These are phyloP conservation scores for Dryadomyces quercus-mongolicae DNA, from an alignment of 2,329 filamentous ascomycete genomes.

Conservation along the genomic window DNA sequence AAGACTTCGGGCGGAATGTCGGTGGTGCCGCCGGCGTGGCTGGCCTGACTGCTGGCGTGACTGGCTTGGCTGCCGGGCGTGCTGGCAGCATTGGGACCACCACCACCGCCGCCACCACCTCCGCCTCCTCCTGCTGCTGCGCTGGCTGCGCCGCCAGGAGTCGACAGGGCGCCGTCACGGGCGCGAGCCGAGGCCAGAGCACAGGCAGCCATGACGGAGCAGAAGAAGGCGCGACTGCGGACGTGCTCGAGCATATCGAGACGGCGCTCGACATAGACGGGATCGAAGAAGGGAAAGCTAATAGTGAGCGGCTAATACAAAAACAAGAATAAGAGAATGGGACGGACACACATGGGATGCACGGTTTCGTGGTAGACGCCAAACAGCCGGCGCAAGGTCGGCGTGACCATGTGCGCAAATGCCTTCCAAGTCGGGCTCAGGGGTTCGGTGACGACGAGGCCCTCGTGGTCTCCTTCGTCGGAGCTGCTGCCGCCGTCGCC, in stretches of 20 bases:
- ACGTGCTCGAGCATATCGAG: constrained; percentile 13
- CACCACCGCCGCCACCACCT: too few relatives aligned
- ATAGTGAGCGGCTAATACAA: too few relatives aligned
- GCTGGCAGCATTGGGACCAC: neutral
- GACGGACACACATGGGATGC: constrained; percentile 11
- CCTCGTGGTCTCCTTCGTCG: constrained; percentile 3
- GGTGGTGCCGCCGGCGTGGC: neutral
- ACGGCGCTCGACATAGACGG: constrained; percentile 9
- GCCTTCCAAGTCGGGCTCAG: constrained; percentile 12
- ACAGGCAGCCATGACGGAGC: constrained; percentile 15
- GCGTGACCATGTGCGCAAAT: constrained; percentile 13
- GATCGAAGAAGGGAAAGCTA: constrained; percentile 15
- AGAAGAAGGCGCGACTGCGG: constrained; percentile 15
- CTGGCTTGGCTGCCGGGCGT: neutral
- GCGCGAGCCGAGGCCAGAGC: constrained; percentile 14
- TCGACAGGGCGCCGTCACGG: constrained; percentile 12
- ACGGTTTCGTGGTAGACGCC: constrained; percentile 14
- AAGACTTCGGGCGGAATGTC: constrained; percentile 14
- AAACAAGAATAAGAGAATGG: neutral
- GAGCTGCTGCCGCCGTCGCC: neutral
- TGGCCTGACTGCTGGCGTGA: constrained; percentile 2
- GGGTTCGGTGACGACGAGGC: constrained; percentile 1
- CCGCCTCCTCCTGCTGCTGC: too few relatives aligned
- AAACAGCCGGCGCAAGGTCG: constrained; percentile 11
- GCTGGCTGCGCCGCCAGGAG: neutral